Percentiles rank a stretch among this genome's conserved stretches.
Evolutionary conservation across 768 basidiomycete species (phyloP).

Genomic region (Dacryopinax spathularia): DNA sequence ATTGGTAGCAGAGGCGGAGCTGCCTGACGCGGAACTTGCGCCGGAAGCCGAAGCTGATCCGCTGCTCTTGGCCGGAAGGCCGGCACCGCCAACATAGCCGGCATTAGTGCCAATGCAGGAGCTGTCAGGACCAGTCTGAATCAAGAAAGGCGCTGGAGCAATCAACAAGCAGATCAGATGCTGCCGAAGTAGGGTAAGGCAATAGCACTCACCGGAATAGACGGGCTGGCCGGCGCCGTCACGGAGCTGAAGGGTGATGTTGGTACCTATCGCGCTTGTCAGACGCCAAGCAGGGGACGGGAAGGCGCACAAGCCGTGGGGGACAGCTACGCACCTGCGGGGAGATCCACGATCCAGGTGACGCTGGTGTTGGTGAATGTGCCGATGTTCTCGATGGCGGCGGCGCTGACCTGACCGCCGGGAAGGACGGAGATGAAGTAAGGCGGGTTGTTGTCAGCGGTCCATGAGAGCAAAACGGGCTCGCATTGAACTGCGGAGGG

Average conservation of each 20-base stretch:
- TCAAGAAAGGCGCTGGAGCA: slow-evolving; percentile 10
- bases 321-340: slow-evolving; percentile 28
- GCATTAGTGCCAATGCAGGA: slow-evolving; percentile 4
- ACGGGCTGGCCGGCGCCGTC: slow-evolving; percentile 39
- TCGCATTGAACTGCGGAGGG: slow-evolving; percentile 31
- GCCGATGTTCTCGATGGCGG: slow-evolving; percentile 36
- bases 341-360: slow-evolving; percentile 44
- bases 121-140: slow-evolving; percentile 40
- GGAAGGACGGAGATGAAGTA: slow-evolving; percentile 28
- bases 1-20: slow-evolving; percentile 13
- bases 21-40: slow-evolving; percentile 12
- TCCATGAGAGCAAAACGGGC: slow-evolving; percentile 41
- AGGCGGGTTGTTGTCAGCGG: slow-evolving; percentile 14
- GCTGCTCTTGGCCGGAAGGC: neutral
- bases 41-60: slow-evolving; percentile 5
- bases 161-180: neutral
- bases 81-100: neutral
- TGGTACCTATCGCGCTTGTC: slow-evolving; percentile 27
- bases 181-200: neutral
- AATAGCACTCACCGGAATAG: neutral
- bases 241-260: slow-evolving; percentile 43
- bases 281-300: neutral
- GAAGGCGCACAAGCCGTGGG: neutral
- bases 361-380: slow-evolving; percentile 27
- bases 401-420: slow-evolving; percentile 32